These are phyloP conservation scores for Linaria vulgaris DNA, from an alignment of 257 asterid genomes.

Conservation along the genomic window DNA sequence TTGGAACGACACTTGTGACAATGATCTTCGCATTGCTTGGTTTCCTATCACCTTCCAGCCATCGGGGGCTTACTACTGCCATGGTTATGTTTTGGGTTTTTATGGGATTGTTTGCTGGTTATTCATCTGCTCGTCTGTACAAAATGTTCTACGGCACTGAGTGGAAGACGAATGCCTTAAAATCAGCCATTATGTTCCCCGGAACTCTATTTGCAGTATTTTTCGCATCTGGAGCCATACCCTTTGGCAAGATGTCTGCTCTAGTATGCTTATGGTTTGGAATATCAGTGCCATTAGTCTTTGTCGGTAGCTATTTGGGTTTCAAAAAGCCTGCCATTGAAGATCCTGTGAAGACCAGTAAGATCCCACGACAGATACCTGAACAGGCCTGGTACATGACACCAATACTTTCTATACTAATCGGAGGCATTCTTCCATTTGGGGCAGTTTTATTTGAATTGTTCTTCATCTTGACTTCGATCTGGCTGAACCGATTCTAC, in stretches of 20 bases:
- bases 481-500: constrained; percentile 92
- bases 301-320: constrained; percentile 84
- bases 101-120: constrained; percentile 86
- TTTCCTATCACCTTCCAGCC: constrained; percentile 85
- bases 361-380: constrained; percentile 81
- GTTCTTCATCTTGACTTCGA: constrained; percentile 87
- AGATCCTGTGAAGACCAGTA: constrained; percentile 85
- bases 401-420: constrained; percentile 68
- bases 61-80: constrained; percentile 93
- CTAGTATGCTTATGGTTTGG: constrained; percentile 89
- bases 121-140: constrained; percentile 75
- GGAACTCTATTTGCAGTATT: constrained; percentile 71
- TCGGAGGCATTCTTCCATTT: constrained; percentile 88
- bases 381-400: constrained; percentile 95
- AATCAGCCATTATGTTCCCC: constrained; percentile 88
- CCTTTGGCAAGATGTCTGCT: constrained; percentile 83
- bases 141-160: constrained; percentile 82
- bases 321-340: constrained; percentile 69
- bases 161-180: constrained; percentile 79
- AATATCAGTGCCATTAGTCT: constrained; percentile 78
- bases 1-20: constrained; percentile 83
- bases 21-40: constrained; percentile 83
- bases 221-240: constrained; percentile 88
- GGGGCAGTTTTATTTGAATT: constrained; percentile 92
- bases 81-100: constrained; percentile 93